Evolutionary conservation across 257 asterid species (phyloP), one percentile per base, ranked within the genome.

Genomic region (Coffea canephora): DNA sequence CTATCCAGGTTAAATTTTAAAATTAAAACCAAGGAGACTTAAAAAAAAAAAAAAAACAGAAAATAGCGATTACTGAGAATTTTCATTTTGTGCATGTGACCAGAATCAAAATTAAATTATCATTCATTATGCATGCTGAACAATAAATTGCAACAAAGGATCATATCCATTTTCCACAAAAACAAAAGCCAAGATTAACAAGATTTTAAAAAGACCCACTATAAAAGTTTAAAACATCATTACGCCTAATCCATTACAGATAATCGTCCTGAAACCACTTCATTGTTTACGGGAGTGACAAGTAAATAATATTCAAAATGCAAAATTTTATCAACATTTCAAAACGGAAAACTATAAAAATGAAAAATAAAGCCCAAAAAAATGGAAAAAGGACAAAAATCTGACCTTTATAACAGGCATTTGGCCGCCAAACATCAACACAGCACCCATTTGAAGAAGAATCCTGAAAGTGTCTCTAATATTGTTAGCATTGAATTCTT

Each of bases 371-470:
- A 54, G 55, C 39, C 34, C 34, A 31, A 31, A 65, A 55, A 48
- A 16, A 6, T 34, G 11, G 36, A 43, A 36, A 36, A 23, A 0
- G 23, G 48, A 23, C 23, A 66, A 52, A 70, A 65, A 65, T 2
- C 16, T 13, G 43, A 92, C 96, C 97, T 89, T 93, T 81, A 91
- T 71, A 15, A 93, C 95, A 68, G 96, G 95, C 83, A 93, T 36
- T 85, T 93, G 96, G 55, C 96, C 95, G 9, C 97, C 97, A 79
- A 90, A 93, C 93, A 88, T 89, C 81, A 93, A 83, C 79, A 93
- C 97, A 67, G 84, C 94, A 23, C 97, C 96, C 97, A 93, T 93
- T 82, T 93, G 97, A 27, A 93, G 91, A 8, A 93, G 77, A 73
- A 93, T 86, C 73, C 97, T 87, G 84, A 93, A 91, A 71, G 97